A percentile compares a stretch with the other conserved stretches of the same genome.
Evolutionary conservation across 805 yeast species (phyloP).

Genomic region (Starmera caribaea): DNA sequence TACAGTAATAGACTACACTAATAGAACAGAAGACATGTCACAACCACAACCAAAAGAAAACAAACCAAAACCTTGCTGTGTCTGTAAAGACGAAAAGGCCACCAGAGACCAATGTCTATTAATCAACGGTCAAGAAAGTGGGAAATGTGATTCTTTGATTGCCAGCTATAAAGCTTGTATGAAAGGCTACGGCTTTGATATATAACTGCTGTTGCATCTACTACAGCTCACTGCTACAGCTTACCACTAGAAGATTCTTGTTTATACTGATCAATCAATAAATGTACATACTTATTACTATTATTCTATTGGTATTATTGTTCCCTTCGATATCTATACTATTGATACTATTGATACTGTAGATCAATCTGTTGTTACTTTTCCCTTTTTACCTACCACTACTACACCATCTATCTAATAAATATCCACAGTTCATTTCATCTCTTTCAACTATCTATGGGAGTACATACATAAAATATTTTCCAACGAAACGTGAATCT

Average conservation of each 20-base stretch:
- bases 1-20: neutral
- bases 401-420: no score
- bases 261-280: no score
- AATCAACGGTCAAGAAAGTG: constrained; percentile 73
- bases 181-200: constrained; percentile 77
- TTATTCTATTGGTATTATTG: no score
- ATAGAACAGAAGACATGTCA: constrained; percentile 2
- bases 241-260: no score
- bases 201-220: neutral
- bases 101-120: constrained; percentile 82
- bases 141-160: constrained; percentile 68
- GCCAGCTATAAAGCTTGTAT: constrained; percentile 74
- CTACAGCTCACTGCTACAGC: no score
- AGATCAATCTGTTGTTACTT: no score
- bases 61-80: constrained; percentile 95
- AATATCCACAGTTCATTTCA: neutral
- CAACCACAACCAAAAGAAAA: constrained; percentile 9
- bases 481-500: no score
- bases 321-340: no score
- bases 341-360: no score
- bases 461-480: no score
- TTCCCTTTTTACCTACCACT: no score
- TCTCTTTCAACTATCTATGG: neutral
- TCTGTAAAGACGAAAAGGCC: constrained; percentile 77
- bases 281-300: no score